These are phyloP conservation scores for Skeletonema tropicum DNA, from an alignment of 108 stramenopile genomes.

Conservation along the genomic window DNA sequence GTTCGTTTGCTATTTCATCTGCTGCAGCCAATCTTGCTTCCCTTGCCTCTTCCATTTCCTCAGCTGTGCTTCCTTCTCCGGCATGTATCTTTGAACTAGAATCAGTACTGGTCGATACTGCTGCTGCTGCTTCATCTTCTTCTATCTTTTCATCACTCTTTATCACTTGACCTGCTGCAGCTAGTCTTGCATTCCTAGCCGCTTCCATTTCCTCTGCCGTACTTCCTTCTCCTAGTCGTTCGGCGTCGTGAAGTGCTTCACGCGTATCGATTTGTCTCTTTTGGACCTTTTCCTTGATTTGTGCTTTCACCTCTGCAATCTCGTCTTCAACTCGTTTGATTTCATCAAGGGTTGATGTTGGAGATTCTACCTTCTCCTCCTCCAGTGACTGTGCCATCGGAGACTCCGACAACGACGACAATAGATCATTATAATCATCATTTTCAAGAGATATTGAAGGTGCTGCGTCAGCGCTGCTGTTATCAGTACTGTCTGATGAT, in stretches of 20 bases:
- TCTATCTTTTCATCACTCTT: neutral
- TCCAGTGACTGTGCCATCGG: neutral
- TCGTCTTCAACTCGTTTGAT: neutral
- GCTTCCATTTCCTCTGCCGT: neutral
- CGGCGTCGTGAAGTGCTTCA: neutral
- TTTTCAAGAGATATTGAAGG: neutral
- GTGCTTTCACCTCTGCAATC: neutral
- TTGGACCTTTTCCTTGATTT: neutral
- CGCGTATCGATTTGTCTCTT: neutral
- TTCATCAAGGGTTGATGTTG: neutral
- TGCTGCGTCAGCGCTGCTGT: neutral
- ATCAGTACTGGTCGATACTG: neutral
- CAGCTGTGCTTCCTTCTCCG: constrained; percentile 2
- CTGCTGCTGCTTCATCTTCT: neutral
- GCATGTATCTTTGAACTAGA: neutral
- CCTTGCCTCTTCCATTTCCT: neutral
- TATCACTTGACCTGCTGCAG: neutral
- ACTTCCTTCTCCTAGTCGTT: neutral
- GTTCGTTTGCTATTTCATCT: neutral
- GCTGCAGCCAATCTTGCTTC: neutral
- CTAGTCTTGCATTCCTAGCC: neutral
- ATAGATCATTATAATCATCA: neutral
- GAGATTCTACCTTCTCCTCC: neutral
- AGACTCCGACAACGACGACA: neutral
- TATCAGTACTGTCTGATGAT: neutral